Percentiles rank a stretch among this genome's conserved stretches.
Conservation (phyloP, 352 stramenopile species). For the Phytopythium ostracodes region DNA sequence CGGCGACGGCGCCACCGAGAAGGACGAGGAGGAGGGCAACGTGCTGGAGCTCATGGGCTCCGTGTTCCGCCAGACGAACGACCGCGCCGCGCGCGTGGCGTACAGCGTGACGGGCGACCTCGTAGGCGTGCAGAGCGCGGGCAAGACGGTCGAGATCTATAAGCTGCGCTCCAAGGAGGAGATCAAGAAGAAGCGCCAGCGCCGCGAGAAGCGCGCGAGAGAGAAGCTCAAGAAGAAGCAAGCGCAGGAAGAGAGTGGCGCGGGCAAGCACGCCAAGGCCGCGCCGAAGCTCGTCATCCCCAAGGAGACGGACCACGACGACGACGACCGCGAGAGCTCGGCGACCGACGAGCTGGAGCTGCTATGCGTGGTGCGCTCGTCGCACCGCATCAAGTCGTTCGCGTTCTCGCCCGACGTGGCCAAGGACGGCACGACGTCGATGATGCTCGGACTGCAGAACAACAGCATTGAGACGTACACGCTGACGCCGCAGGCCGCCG, state of each 20-base stretch:
- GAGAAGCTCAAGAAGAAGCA: conserved; percentile 88
- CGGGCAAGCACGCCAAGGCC: conserved; percentile 15
- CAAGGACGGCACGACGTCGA: conserved; percentile 73
- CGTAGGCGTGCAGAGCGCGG: conserved; percentile 72
- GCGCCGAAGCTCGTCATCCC: conserved; percentile 24
- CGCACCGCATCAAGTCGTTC: conserved; percentile 87
- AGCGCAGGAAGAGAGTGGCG: conserved; percentile 16
- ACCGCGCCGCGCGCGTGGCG: conserved; percentile 58
- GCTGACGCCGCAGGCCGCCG: conserved; percentile 42
- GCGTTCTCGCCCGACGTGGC: conserved; percentile 79
- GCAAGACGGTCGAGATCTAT: conserved; percentile 92
- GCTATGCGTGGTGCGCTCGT: conserved; percentile 78
- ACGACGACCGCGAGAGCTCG: conserved; percentile 56
- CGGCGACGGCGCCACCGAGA: conserved; percentile 12
- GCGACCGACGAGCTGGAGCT: conserved; percentile 86
- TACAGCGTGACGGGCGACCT: conserved; percentile 60
- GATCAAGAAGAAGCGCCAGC: conserved; percentile 91
- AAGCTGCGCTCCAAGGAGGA: conserved; percentile 76
- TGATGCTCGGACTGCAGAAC: conserved; percentile 89
- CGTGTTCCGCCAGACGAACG: conserved; percentile 72
- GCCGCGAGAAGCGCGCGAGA: conserved; percentile 80
- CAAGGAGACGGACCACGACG: conserved; percentile 21
- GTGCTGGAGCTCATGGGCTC: conserved; percentile 62
- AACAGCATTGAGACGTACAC: conserved; percentile 91
- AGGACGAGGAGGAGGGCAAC: conserved; percentile 25